Evolutionary conservation across 2,329 filamentous ascomycete species (phyloP), one percentile per base, ranked within the genome.

Genomic region (Myriangium duriaei): DNA sequence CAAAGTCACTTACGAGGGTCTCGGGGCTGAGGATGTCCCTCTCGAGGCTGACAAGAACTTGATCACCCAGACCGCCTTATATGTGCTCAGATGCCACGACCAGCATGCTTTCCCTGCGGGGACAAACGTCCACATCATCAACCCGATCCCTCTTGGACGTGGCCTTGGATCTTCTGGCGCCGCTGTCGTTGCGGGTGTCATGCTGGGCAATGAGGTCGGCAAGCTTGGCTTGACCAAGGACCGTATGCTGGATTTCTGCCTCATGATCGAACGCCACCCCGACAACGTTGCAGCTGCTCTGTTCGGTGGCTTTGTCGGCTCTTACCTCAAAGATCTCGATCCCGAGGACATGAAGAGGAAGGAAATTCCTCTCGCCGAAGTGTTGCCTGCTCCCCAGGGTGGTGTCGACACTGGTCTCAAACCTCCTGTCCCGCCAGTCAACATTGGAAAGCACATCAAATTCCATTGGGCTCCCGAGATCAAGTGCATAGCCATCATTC

Each of bases 401-500:
- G 91, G 91, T 37, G 69, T 87, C 34, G 87, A 96, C 59, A 96
- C 88, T 1, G 88, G 91, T 29, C 70, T 81, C 51, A 77, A 69
- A 49, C 91, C 91, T 13, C 88, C 91, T 4, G 74, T 84, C 55
- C 91, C 91, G n/a, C 91, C 91, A 2, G 58, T 79, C 48, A 83
- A 86, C 52, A 96, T 98, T 51, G 91, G 88, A 34, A 87, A 95
- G 60, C 93, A 93, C 65, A 87, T 92, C 63, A 88, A 87, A 60
- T 96, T 95, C 61, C 76, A 77, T 30, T 96, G 88, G 88, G 81
- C 85, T 41, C 76, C 79, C 46, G 84, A 93, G 59, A 94, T 98
- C 69, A 96, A 95, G 68, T 88, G 87, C 45, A 80, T 98, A 47
- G 86, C 87, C 48, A 88, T 98, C 51, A 94, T 98, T 44, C 91